phyloP scores from a whole-genome alignment of 805 yeast genomes.

The Geotrichum ghanense region DNA sequence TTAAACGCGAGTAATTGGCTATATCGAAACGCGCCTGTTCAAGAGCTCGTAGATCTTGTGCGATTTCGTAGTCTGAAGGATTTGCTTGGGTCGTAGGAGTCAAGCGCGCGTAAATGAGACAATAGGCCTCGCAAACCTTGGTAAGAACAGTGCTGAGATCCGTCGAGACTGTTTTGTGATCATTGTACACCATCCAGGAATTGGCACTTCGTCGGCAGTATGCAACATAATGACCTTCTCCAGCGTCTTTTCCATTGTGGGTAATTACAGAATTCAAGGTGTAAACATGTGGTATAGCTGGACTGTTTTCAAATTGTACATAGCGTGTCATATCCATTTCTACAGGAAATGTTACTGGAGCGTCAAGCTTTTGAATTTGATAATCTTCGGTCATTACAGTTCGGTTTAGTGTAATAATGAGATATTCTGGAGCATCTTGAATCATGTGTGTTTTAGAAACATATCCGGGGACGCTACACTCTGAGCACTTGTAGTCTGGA shows the following conservation, averaged over 20 bases:
- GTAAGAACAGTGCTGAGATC: background rate
- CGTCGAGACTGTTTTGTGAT: slow-evolving; percentile 1
- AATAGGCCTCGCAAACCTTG: background rate
- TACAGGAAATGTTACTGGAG: background rate
- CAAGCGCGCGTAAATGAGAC: background rate
- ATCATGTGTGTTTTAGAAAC: background rate
- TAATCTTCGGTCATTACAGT: background rate
- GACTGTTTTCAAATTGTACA: slow-evolving; percentile 6
- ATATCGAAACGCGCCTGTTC: no score
- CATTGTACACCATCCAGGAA: background rate
- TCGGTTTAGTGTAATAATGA: background rate
- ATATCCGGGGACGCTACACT: background rate
- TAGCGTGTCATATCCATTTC: background rate
- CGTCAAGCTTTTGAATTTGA: background rate
- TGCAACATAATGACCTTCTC: slow-evolving; percentile 2
- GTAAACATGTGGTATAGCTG: slow-evolving; percentile 8
- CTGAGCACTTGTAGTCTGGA: background rate
- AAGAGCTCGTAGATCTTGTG: no score
- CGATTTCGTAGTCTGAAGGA: no score
- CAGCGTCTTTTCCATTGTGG: slow-evolving; percentile 4
- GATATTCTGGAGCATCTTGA: background rate
- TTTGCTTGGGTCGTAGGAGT: background rate
- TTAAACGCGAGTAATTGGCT: no score
- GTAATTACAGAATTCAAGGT: slow-evolving; percentile 7
- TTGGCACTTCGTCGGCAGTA: slow-evolving; percentile 4